Evolutionary conservation across 768 basidiomycete species (phyloP), one percentile per base, ranked within the genome.

Genomic region (Suillus decipiens): DNA sequence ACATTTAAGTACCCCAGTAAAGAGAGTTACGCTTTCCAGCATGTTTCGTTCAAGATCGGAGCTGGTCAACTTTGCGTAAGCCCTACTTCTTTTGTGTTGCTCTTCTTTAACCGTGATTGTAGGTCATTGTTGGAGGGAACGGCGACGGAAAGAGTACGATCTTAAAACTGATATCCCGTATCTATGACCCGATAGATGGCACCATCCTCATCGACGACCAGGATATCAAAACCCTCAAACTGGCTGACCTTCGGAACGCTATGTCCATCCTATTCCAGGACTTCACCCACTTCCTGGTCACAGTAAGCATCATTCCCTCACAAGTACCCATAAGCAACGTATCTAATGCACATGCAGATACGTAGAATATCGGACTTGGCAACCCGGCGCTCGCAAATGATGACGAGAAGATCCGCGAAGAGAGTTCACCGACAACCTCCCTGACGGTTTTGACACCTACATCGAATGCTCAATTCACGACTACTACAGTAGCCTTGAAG

Each of bases 11-110:
- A 93, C 69, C 88, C 89, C 0, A 84, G 70, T 69, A 77, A 73
- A 68, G 81, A 70, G 59, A 69, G 39, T 72, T 80, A 81, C 62
- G 90, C 89, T 1, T 72, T 93, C 37, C 76, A 71, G 3, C 76
- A 86, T 51, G 81, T 89, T 10, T 92, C 87, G 0, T 93, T 93
- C 75, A 89, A 82, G 70, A 83, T 93, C 24, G 76, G 77, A 41
- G 79, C 79, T 50, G 91, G 91, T 0, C 89, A 91, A 64, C 82
- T 93, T 55, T 92, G 91, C 70, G 90, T 90, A 73, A 47, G 87
- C 3, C 28, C 28, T 3, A 28, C 28, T 28, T 28, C 3, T 28
- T n/a, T n/a, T n/a, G n/a, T n/a, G n/a, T n/a, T n/a, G n/a, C n/a
- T n/a, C 28, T 19, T n/a, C 1, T 47, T 9, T 36, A 28, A 33